Evolutionary conservation across 2,329 filamentous ascomycete genomes (phyloP).

Genomic region (Pestalotiopsis sp.): DNA sequence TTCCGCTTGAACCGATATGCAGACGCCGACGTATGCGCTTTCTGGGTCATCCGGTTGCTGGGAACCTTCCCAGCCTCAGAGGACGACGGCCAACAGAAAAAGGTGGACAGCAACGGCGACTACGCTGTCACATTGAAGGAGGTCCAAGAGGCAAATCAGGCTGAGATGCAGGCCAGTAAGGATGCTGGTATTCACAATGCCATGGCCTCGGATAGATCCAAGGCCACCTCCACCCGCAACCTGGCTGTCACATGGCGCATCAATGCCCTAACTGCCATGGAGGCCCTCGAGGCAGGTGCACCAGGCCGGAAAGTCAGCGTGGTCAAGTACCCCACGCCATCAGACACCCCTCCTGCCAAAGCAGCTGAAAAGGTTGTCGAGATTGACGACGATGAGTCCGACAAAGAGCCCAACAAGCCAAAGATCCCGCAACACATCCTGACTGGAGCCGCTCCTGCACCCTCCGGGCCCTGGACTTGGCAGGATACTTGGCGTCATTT

Average conservation of each 20-base stretch:
- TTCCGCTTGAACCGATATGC: slow-evolving; percentile 72
- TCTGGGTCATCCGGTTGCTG: slow-evolving; percentile 52
- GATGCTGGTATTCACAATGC: slow-evolving; percentile 24
- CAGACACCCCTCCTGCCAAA: slow-evolving; percentile 25
- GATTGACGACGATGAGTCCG: slow-evolving; percentile 6
- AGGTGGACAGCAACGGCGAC: slow-evolving; percentile 48
- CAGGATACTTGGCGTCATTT: slow-evolving; percentile 25
- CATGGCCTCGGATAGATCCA: slow-evolving; percentile 23
- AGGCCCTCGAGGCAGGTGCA: slow-evolving; percentile 46
- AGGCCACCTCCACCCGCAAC: slow-evolving; percentile 33
- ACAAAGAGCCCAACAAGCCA: background rate
- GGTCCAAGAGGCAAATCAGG: slow-evolving; percentile 25
- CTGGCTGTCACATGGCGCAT: slow-evolving; percentile 49
- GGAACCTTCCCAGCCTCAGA: slow-evolving; percentile 40
- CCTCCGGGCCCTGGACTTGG: slow-evolving; percentile 17
- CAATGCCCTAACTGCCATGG: slow-evolving; percentile 49
- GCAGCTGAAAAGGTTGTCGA: slow-evolving; percentile 12
- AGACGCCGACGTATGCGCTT: slow-evolving; percentile 74
- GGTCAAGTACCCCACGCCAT: slow-evolving; percentile 34
- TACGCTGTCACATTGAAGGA: slow-evolving; percentile 46
- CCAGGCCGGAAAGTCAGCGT: slow-evolving; percentile 49
- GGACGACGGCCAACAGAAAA: slow-evolving; percentile 38
- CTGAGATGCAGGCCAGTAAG: slow-evolving; percentile 8
- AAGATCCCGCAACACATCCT: slow-evolving; percentile 7
- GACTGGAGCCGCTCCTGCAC: background rate